These are phyloP conservation scores for Theobroma grandiflorum DNA, from an alignment of 441 rosid species.

Conservation along the genomic window DNA sequence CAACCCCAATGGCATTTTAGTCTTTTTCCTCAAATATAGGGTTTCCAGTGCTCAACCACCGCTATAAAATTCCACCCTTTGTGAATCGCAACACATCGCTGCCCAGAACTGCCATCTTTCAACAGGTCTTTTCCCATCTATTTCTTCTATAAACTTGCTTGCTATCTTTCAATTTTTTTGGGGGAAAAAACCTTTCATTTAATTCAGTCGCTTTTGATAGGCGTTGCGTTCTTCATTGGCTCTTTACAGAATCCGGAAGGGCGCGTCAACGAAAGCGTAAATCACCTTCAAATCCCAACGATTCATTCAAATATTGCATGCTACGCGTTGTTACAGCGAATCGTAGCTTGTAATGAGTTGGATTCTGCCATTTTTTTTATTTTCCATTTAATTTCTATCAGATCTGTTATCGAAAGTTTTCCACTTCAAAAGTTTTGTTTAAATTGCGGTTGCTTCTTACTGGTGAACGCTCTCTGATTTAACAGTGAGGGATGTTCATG, in stretches of 20 bases:
- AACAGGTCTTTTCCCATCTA: too few species aligned
- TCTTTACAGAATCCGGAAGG: slow-evolving; percentile 42
- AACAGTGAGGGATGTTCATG: slow-evolving; percentile 64
- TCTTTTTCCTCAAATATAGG: too few species aligned
- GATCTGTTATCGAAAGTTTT: background rate
- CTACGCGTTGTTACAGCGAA: slow-evolving; percentile 26
- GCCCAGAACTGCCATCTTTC: too few species aligned
- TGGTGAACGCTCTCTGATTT: slow-evolving; percentile 65
- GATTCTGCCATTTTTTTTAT: slow-evolving; percentile 31
- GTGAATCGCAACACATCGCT: too few species aligned
- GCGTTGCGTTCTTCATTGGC: slow-evolving; percentile 78
- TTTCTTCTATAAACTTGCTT: background rate
- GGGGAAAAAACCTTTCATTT: background rate
- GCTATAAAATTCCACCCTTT: too few species aligned
- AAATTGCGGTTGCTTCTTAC: slow-evolving; percentile 55
- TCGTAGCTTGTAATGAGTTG: slow-evolving; percentile 31
- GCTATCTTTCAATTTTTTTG: too few species aligned
- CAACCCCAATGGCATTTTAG: too few species aligned
- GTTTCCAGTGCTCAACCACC: too few species aligned
- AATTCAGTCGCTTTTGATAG: slow-evolving; percentile 67
- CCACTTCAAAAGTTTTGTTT: background rate
- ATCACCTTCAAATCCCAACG: slow-evolving; percentile 37
- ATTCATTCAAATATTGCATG: background rate
- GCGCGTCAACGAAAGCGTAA: slow-evolving; percentile 89
- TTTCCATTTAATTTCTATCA: background rate